phyloP scores from a whole-genome alignment of 23 red algal species.

The Gracilariopsis chorda region DNA sequence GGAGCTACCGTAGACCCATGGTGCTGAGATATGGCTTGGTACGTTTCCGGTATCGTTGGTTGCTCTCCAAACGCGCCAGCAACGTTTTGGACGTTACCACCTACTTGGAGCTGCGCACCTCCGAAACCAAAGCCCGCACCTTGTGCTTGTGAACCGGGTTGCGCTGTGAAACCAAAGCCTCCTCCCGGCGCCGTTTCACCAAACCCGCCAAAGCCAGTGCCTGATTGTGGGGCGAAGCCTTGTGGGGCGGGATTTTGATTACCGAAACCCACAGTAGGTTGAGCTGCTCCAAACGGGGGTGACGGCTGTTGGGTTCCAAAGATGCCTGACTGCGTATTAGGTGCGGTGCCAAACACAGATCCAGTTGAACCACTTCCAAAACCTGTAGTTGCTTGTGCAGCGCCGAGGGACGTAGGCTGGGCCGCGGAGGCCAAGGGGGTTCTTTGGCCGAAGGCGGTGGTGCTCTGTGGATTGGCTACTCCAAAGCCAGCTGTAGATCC shows the following conservation, averaged over 20 bases:
- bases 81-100: neutral
- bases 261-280: neutral
- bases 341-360: neutral
- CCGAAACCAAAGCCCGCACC: neutral
- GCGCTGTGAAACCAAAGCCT: neutral
- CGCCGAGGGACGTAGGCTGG: neutral
- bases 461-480: neutral
- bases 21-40: slow-evolving; percentile 14
- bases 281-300: neutral
- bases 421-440: neutral
- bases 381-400: neutral
- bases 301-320: neutral
- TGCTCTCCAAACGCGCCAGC: too few relatives aligned
- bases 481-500: neutral
- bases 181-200: neutral
- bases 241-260: neutral
- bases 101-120: neutral
- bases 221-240: neutral
- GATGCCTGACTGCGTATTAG: neutral
- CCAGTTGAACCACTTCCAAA: neutral
- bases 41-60: slow-evolving; percentile 19
- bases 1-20: slow-evolving; percentile 43
- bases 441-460: neutral
- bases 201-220: neutral
- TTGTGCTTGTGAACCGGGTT: neutral